Evolutionary conservation across 371 early-diverging fungal genomes (phyloP).

Genomic region (Syncephalastrum contaminatum): DNA sequence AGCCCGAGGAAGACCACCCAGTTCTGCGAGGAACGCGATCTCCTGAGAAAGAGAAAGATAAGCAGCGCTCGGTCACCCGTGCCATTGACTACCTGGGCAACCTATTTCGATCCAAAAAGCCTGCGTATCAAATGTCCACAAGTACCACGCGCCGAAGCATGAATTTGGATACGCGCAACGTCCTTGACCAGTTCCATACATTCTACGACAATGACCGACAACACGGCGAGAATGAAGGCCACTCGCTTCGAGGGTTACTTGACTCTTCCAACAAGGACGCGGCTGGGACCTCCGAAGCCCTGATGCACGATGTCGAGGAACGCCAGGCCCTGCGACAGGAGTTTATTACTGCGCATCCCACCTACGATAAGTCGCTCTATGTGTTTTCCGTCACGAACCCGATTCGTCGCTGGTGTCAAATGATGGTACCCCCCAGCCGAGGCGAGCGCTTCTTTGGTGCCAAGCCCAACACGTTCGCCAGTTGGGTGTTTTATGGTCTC

Average conservation of each 20-base stretch:
- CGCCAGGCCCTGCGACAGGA: conserved; percentile 49
- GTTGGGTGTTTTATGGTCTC: conserved; percentile 43
- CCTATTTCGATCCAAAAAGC: not conserved
- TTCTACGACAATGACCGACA: conserved; percentile 12
- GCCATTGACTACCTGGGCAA: not conserved
- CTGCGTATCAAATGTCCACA: too few species aligned
- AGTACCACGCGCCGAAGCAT: conserved; percentile 10
- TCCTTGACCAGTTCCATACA: conserved; percentile 15
- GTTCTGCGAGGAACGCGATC: conserved; percentile 1
- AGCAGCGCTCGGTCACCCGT: not conserved
- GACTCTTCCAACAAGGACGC: conserved; percentile 29
- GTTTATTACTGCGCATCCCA: conserved; percentile 61
- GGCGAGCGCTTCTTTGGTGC: conserved; percentile 57
- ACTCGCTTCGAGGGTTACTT: conserved; percentile 21
- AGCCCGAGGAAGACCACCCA: not conserved
- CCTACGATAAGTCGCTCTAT: conserved; percentile 62
- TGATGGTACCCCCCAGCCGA: conserved; percentile 52
- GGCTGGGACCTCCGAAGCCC: conserved; percentile 25
- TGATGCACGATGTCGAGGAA: conserved; percentile 38
- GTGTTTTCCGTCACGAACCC: conserved; percentile 50
- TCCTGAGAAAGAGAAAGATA: too few species aligned
- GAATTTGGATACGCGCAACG: conserved; percentile 10
- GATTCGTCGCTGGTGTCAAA: conserved; percentile 59
- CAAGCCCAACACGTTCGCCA: conserved; percentile 33
- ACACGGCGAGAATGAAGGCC: not conserved